A percentile compares a stretch with the other conserved stretches of the same genome.
Conservation (phyloP, 768 basidiomycete genomes). For the Tricholoma sp. region DNA sequence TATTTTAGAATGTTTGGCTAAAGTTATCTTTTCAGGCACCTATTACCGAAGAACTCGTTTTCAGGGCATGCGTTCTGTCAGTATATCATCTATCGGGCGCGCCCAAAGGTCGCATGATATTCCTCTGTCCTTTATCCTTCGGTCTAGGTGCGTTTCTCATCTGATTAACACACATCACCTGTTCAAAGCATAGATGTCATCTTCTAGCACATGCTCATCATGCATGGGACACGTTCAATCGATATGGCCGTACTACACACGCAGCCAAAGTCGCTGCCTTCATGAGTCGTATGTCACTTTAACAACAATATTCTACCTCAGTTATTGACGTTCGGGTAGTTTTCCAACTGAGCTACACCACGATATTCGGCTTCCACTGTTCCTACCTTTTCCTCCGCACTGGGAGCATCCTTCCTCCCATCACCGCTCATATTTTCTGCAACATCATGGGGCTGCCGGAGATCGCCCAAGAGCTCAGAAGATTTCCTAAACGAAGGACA, state of each 20-base stretch:
- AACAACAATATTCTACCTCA: background rate
- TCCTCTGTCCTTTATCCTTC: conserved; percentile 80
- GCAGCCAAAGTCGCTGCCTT: conserved; percentile 63
- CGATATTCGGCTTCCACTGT: conserved; percentile 85
- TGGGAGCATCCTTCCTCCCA: conserved; percentile 72
- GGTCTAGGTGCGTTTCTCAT: conserved; percentile 63
- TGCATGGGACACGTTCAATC: conserved; percentile 79
- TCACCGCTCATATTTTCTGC: conserved; percentile 85
- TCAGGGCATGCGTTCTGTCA: conserved; percentile 78
- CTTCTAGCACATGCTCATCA: conserved; percentile 90
- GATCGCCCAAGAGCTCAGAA: conserved; percentile 47
- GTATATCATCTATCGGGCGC: conserved; percentile 65
- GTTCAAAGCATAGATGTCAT: background rate
- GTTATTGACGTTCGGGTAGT: conserved; percentile 35
- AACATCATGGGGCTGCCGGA: conserved; percentile 92
- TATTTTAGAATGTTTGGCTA: background rate
- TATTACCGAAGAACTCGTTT: conserved; percentile 89
- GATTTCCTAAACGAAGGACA: conserved; percentile 45
- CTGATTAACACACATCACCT: background rate
- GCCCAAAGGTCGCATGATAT: conserved; percentile 57
- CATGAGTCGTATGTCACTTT: conserved; percentile 42
- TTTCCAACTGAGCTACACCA: conserved; percentile 88
- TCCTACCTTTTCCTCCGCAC: conserved; percentile 85
- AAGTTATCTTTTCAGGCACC: conserved; percentile 59
- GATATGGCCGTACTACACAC: conserved; percentile 58